Evolutionary conservation across 2,329 filamentous ascomycete genomes (phyloP).

Genomic region (Pyricularia sp.): DNA sequence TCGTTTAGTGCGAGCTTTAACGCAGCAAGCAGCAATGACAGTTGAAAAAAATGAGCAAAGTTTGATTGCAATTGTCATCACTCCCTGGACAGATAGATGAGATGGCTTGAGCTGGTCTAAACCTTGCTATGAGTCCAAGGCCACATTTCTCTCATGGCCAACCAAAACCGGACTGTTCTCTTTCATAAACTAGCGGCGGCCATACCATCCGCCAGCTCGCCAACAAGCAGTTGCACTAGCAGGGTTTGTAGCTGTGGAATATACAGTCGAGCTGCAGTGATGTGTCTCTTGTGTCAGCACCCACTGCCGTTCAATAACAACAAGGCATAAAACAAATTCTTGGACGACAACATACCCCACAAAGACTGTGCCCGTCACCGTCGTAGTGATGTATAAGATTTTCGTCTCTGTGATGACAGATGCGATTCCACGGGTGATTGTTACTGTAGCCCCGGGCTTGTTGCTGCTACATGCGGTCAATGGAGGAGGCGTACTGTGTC

Average conservation of each 20-base stretch:
- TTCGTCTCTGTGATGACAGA: conserved; percentile 22
- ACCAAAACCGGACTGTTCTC: no score
- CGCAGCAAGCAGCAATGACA: background rate
- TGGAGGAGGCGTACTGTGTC: conserved; percentile 20
- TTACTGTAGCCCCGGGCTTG: conserved; percentile 18
- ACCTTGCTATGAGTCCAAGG: background rate
- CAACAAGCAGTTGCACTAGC: conserved; percentile 26
- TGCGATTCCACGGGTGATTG: conserved; percentile 17
- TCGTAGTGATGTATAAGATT: conserved; percentile 23
- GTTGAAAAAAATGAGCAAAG: background rate
- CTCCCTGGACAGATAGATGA: background rate
- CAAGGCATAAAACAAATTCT: background rate
- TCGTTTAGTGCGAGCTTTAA: no score
- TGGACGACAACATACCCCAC: conserved; percentile 20
- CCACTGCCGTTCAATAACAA: background rate
- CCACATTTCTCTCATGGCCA: background rate
- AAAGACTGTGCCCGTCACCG: conserved; percentile 23
- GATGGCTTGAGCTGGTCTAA: background rate
- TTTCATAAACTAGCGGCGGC: conserved; percentile 7
- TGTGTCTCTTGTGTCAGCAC: no score
- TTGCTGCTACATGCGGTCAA: conserved; percentile 23
- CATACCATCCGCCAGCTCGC: conserved; percentile 25
- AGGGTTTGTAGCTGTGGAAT: conserved; percentile 22
- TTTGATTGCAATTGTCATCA: background rate
- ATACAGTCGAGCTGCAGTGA: conserved; percentile 20